Base-by-base conservation (phyloP, 371 early-diverging fungal genomes). In the Rhizopus sp. region DNA sequence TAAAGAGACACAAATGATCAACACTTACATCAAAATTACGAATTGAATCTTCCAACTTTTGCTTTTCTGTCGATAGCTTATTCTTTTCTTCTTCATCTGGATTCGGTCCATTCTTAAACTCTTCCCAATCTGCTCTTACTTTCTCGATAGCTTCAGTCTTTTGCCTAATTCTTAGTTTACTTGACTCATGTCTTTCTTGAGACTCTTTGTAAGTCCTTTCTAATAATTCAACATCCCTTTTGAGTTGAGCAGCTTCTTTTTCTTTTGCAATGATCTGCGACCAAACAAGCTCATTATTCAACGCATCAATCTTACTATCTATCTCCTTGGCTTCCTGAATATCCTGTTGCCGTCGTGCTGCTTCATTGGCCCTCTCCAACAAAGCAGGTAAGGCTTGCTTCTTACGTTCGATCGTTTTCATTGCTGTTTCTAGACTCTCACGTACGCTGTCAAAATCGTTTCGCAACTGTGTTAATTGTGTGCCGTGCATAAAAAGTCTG, bases 401-500 rank as follows among this genome's bases (percentile, higher is more conserved):
- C 59, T 93, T 91, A 34, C 70, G 68, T 16, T 76, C 70, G 16
- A 92, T 72, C 3, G 80, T 82, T 3, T 60, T 58, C 16, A 77
- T 79, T 17, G 88, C 83, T 1, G 77, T 81, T 3, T 82, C 83
- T 4, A 94, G 74, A 45, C 83, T 81, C 38, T 90, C 86, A n/a
- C 87, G 81, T 4, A 93, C 73, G 0, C 64, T 35, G 31, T 78
- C 77, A 54, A 91, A 91, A 63, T 96, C 96, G 7, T 73, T 72
- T 37, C 79, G 73, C 2, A 95, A 78, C 61, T 92, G 90, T 4
- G 80, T 75, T 13, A 97, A 72, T 63, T 92, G 90, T 0, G 96
- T 95, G 23, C 95, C 98, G 49, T 86, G 84, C 69, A 89, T 73
- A 58, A 96, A 97, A 35, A 94, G 87, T 75, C 81, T 82, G 72